Base-by-base conservation (phyloP, 345 rosid genomes). In the Arabidopsis arenosa region DNA sequence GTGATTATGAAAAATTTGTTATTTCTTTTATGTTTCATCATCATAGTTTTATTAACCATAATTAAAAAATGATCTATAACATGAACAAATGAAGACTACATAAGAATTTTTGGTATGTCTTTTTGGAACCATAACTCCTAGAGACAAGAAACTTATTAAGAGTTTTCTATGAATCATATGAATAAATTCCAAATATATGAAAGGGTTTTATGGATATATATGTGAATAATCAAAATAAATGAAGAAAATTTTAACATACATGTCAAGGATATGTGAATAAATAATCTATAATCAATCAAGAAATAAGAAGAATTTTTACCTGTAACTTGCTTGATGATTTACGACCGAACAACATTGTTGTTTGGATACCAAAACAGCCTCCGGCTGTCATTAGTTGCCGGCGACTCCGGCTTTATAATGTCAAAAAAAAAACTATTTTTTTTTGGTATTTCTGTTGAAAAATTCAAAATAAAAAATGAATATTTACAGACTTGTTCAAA, bases 321-420 rank as follows among this genome's bases (percentile, higher is more conserved):
- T 89, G 88, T 84, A 67, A 70, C 53, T 67, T 78, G 81, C 66
- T 78, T 66, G 75, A 72, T 18, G 79, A 55, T 73, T 76, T 86
- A 66, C 84, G 82, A 73, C 83, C 83, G 12, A 80, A 81, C 57
- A 84, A 30, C 79, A 83, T 82, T 36, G 87, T 85, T 37, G 85
- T 84, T 47, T 70, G 72, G 26, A 83, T 63, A 39, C 84, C 83
- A n/a, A 82, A 86, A 59, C 83, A 79, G 66, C 69, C 65, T 40
- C 79, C 75, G 60, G 75, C 62, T 49, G 80, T 18, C 86, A 88
- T 86, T 17, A 37, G 67, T 63, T 57, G 52, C 75, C 73, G 62
- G 56, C 33, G 58, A 68, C 70, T 60, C 73, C 61, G 32, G 63
- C 35, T 82, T 39, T 80, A 71, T 65, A 72, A 40, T 79, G 66